phyloP scores from a whole-genome alignment of 176 grass and related monocot species.

The Neostapfia colusana region DNA sequence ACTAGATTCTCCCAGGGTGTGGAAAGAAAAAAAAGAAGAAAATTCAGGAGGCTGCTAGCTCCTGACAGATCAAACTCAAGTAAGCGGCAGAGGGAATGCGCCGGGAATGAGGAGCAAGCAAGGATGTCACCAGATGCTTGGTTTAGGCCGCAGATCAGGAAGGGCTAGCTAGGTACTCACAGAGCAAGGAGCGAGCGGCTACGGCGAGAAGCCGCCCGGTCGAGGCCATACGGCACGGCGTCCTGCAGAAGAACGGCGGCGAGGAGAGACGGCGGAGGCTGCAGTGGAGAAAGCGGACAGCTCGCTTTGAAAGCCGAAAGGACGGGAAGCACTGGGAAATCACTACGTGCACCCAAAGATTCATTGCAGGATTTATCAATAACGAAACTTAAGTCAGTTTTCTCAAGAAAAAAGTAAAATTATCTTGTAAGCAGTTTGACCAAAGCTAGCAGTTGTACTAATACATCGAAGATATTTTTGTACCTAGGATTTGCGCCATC shows the following conservation, averaged over 20 bases:
- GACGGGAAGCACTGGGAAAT: not conserved
- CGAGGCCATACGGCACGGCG: constrained; percentile 24
- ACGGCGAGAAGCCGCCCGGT: constrained; percentile 31
- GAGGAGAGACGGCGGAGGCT: not conserved
- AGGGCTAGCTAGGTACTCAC: constrained; percentile 21
- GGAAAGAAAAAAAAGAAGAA: not conserved
- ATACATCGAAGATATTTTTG: too few relatives aligned
- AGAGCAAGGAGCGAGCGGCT: constrained; percentile 41
- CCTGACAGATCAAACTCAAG: too few relatives aligned
- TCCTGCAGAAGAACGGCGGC: not conserved
- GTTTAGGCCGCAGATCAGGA: constrained; percentile 15
- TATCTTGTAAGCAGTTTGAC: too few relatives aligned
- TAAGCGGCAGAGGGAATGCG: too few relatives aligned
- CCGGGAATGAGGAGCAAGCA: not conserved
- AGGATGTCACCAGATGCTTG: not conserved
- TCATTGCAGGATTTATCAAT: too few relatives aligned
- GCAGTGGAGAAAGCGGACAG: constrained; percentile 22
- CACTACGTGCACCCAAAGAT: too few relatives aligned
- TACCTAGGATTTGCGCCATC: too few relatives aligned
- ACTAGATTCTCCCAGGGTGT: not conserved
- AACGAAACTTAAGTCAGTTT: too few relatives aligned
- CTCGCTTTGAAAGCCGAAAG: constrained; percentile 1
- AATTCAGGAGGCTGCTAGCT: too few relatives aligned
- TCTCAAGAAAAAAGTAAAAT: too few relatives aligned
- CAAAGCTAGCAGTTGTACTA: too few relatives aligned